phyloP scores from a whole-genome alignment of 2,329 filamentous ascomycete genomes.

The Ploettnerulaceae sp. region DNA sequence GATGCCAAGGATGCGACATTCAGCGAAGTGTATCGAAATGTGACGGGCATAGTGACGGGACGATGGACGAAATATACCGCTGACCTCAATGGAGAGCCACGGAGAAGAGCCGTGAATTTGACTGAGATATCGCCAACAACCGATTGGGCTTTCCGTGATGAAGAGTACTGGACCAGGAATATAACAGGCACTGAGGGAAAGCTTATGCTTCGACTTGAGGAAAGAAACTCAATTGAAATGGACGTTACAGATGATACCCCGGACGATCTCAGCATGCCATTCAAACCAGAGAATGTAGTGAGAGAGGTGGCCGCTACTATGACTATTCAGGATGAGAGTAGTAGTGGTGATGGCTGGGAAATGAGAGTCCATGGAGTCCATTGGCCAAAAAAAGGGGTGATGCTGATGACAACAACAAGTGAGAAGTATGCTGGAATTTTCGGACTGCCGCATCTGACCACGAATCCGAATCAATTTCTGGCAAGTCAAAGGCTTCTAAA shows the following conservation, averaged over 20 bases:
- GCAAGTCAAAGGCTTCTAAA: conserved; percentile 64
- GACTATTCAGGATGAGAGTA: conserved; percentile 66
- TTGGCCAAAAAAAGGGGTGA: conserved; percentile 72
- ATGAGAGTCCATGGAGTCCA: conserved; percentile 80
- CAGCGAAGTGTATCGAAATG: conserved; percentile 32
- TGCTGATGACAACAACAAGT: conserved; percentile 83
- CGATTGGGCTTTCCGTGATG: conserved; percentile 53
- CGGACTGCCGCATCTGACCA: conserved; percentile 75
- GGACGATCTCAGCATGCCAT: not conserved
- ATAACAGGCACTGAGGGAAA: conserved; percentile 68
- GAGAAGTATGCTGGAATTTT: conserved; percentile 94
- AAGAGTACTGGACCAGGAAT: conserved; percentile 67
- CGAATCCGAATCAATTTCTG: conserved; percentile 50
- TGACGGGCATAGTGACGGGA: conserved; percentile 33
- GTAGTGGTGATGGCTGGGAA: conserved; percentile 70
- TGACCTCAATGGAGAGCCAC: conserved; percentile 23
- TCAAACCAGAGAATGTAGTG: conserved; percentile 41
- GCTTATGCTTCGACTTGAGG: conserved; percentile 63
- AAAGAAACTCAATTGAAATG: conserved; percentile 31
- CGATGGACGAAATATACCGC: conserved; percentile 30
- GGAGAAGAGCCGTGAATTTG: conserved; percentile 51
- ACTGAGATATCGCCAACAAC: conserved; percentile 59
- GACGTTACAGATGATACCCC: not conserved
- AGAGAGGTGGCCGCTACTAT: conserved; percentile 67
- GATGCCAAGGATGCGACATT: conserved; percentile 16